These are phyloP conservation scores for Leccinum subgranulosum DNA, from an alignment of 768 basidiomycete genomes.

Conservation along the genomic window DNA sequence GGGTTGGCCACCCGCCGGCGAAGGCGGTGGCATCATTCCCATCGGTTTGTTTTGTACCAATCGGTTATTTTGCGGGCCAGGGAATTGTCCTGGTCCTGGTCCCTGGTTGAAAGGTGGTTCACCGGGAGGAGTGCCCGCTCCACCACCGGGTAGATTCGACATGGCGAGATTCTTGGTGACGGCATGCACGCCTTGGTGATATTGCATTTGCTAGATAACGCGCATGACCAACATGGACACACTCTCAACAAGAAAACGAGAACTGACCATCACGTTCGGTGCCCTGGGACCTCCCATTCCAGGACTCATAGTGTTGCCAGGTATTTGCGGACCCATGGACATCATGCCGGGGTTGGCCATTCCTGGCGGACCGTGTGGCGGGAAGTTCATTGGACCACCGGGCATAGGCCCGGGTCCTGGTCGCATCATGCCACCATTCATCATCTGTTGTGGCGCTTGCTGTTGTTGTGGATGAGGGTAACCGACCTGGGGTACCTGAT, in stretches of 20 bases:
- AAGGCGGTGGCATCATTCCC: slow-evolving; percentile 52
- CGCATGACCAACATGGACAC: slow-evolving; percentile 15
- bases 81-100: slow-evolving; percentile 28
- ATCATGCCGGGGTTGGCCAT: slow-evolving; percentile 35
- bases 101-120: slow-evolving; percentile 41
- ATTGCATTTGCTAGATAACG: slow-evolving; percentile 25
- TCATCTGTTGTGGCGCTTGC: slow-evolving; percentile 36
- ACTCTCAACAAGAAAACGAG: not conserved
- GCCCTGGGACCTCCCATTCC: slow-evolving; percentile 33
- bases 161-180: slow-evolving; percentile 34
- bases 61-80: slow-evolving; percentile 31
- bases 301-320: slow-evolving; percentile 33
- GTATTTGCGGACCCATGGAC: slow-evolving; percentile 33
- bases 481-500: slow-evolving; percentile 40
- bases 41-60: slow-evolving; percentile 35
- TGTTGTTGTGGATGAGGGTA: slow-evolving; percentile 34
- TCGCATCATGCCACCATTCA: slow-evolving; percentile 41
- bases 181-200: slow-evolving; percentile 38
- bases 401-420: slow-evolving; percentile 30
- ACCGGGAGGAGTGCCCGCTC: slow-evolving; percentile 43
- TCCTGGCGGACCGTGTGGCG: slow-evolving; percentile 26
- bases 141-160: slow-evolving; percentile 29
- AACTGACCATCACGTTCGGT: slow-evolving; percentile 31
- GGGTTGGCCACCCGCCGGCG: slow-evolving; percentile 38
- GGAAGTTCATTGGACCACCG: slow-evolving; percentile 36